A percentile compares a stretch with the other conserved stretches of the same genome.
Conservation (phyloP, 2,329 filamentous ascomycete species). For the Leptosphaerulina australis region DNA sequence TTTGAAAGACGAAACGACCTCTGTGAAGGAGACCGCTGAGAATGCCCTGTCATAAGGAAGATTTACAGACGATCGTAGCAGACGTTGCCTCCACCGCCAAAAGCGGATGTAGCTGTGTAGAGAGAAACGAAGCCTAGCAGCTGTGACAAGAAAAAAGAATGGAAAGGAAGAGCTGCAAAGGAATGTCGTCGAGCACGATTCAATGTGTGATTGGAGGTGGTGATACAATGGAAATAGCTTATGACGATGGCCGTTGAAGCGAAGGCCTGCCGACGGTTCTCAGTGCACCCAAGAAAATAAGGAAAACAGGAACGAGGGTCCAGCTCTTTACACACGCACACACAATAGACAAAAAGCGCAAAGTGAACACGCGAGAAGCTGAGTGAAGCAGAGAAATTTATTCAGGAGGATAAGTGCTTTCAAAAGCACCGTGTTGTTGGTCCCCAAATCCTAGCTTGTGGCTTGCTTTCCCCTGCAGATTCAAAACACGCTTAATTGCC, state of each 20-base stretch:
- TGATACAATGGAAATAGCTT: constrained; percentile 22
- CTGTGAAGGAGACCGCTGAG: constrained; percentile 35
- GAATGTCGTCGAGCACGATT: constrained; percentile 46
- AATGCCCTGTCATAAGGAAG: constrained; percentile 28
- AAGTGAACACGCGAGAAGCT: constrained; percentile 13
- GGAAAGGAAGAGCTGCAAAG: constrained; percentile 21
- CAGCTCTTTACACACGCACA: constrained; percentile 26
- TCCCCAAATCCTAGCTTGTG: constrained; percentile 14
- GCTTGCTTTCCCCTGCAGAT: constrained; percentile 18
- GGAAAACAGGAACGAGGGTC: constrained; percentile 32
- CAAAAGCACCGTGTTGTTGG: constrained; percentile 23
- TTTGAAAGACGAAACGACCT: constrained; percentile 45
- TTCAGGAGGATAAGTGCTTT: constrained; percentile 17
- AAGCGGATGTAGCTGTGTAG: constrained; percentile 13
- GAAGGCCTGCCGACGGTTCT: constrained; percentile 40
- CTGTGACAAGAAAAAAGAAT: constrained; percentile 17
- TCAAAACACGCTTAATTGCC: constrained; percentile 16
- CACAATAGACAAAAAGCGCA: constrained; percentile 21
- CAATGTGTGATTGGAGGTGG: constrained; percentile 18
- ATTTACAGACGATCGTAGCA: constrained; percentile 16
- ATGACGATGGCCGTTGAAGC: constrained; percentile 34
- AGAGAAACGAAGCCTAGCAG: constrained; percentile 13
- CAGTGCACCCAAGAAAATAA: constrained; percentile 17
- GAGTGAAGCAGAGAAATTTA: constrained; percentile 24
- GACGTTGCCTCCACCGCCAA: constrained; percentile 21